Percentiles rank a stretch among this genome's conserved stretches.
Conservation (phyloP, 208 protist genomes). For the Leishmania arabica region DNA sequence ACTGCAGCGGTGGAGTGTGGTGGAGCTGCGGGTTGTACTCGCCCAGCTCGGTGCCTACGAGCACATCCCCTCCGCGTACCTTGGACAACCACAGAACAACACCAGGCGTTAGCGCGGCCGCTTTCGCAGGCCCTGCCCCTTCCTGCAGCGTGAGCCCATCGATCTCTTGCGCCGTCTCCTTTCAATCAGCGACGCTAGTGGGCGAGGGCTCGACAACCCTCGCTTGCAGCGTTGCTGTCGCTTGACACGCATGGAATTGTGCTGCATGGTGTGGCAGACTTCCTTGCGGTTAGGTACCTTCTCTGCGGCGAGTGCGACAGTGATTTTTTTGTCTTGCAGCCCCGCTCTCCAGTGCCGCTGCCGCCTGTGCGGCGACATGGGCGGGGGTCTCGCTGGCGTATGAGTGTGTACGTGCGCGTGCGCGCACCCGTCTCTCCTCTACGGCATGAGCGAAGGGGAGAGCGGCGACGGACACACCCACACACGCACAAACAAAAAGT, state of each 20-base stretch:
- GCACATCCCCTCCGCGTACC: slow-evolving; percentile 22
- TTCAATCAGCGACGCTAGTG: not conserved
- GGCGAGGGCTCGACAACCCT: not conserved
- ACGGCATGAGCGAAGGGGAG: not conserved
- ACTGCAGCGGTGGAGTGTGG: slow-evolving; percentile 62
- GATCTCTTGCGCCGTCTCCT: not conserved
- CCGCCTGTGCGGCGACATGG: not conserved
- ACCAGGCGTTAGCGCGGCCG: not conserved
- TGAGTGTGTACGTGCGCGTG: not conserved
- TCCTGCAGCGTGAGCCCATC: not conserved
- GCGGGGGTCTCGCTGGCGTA: not conserved
- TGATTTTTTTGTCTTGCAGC: not conserved
- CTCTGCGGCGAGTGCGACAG: not conserved
- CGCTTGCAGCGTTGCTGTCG: not conserved
- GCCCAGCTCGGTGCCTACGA: slow-evolving; percentile 47
- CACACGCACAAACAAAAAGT: not conserved
- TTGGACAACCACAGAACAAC: slow-evolving; percentile 3
- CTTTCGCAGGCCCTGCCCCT: not conserved
- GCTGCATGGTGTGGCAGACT: not conserved
- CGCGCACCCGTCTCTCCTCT: not conserved
- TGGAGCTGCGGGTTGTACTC: slow-evolving; percentile 63
- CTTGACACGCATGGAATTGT: not conserved
- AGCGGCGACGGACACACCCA: not conserved
- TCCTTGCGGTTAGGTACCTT: not conserved
- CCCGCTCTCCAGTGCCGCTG: not conserved